Evolutionary conservation across 1,139 yeast species (phyloP), one percentile per base, ranked within the genome.

Genomic region (Kurtzmaniella quercitrusa): DNA sequence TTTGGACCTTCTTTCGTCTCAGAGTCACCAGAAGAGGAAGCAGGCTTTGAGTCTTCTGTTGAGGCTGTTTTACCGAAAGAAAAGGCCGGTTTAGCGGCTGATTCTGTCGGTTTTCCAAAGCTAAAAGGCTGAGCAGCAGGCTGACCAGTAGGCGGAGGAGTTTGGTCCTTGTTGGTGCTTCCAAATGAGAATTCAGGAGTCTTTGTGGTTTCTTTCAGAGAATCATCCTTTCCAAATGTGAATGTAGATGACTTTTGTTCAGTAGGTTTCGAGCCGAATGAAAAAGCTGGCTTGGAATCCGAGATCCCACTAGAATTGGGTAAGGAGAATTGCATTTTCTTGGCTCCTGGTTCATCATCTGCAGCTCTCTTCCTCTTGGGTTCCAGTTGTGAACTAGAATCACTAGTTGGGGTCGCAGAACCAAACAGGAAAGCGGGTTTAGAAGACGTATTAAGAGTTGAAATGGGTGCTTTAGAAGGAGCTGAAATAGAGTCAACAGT

Each of bases 91-190:
- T 25, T 16, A 8, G 23, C 25, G 8, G 17, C 25, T 2, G 31
- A 27, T 10, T n/a, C 31, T 27, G 31, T n/a, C 14, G 46, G 10
- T 21, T 42, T 44, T 2, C 55, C 56, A 31, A 52, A 49, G 8
- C 55, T 43, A 38, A 54, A 49, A 7, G 45, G 40, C 14, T 50
- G 55, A 11, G 12, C n/a, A 27, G 31, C 31, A 27, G 31, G 10
- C 8, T 21, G 23, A 21, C 7, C 23, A 21, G 21, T 8, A 23
- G 42, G 21, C 31, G 31, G 38, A 18, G 36, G 25, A n/a, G 16
- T 27, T 33, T 41, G 23, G 5, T 14, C 38, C 4, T 25, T 9
- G 10, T 10, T 33, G 14, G 36, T 33, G 6, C 31, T 37, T 21
- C 43, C 44, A 25, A 43, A 42, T 3, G 34, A 19, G 12, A 42